phyloP scores from a whole-genome alignment of 495 filamentous ascomycete genomes.

The Podospora comata region DNA sequence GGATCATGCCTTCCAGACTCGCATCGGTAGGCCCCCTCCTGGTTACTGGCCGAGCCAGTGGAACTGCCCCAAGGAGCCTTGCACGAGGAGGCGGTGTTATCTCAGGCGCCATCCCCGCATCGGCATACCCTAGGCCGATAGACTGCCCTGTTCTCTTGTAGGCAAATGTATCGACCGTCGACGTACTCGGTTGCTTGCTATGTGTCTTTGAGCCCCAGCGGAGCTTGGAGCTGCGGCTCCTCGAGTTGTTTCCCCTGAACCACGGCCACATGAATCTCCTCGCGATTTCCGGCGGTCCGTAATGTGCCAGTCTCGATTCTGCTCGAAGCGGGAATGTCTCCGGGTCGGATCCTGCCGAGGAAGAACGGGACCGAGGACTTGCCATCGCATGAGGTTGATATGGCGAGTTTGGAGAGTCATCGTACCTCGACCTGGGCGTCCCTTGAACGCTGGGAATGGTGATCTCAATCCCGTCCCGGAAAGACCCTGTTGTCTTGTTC shows the following conservation, averaged over 20 bases:
- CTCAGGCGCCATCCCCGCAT: background rate
- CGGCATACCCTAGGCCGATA: background rate
- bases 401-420: background rate
- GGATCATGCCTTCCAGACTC: slow-evolving; percentile 5
- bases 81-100: slow-evolving; percentile 9
- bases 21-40: slow-evolving; percentile 13
- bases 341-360: slow-evolving; percentile 3
- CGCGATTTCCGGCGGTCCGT: slow-evolving; percentile 14
- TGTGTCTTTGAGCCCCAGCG: slow-evolving; percentile 12
- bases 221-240: slow-evolving; percentile 10
- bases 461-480: slow-evolving; percentile 32
- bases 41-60: slow-evolving; percentile 16
- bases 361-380: background rate
- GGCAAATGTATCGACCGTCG: slow-evolving; percentile 21
- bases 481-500: slow-evolving; percentile 19
- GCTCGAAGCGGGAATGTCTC: slow-evolving; percentile 13
- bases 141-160: slow-evolving; percentile 12
- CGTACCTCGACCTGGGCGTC: slow-evolving; percentile 35
- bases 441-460: slow-evolving; percentile 37
- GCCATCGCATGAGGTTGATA: slow-evolving; percentile 6
- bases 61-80: background rate
- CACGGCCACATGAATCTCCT: slow-evolving; percentile 30
- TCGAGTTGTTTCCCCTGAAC: slow-evolving; percentile 16
- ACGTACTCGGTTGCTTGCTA: slow-evolving; percentile 13
- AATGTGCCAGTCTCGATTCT: slow-evolving; percentile 11